Evolutionary conservation across 1,284 basidiomycete species (phyloP), one percentile per base, ranked within the genome.

Genomic region (Porogramme epimiltina): DNA sequence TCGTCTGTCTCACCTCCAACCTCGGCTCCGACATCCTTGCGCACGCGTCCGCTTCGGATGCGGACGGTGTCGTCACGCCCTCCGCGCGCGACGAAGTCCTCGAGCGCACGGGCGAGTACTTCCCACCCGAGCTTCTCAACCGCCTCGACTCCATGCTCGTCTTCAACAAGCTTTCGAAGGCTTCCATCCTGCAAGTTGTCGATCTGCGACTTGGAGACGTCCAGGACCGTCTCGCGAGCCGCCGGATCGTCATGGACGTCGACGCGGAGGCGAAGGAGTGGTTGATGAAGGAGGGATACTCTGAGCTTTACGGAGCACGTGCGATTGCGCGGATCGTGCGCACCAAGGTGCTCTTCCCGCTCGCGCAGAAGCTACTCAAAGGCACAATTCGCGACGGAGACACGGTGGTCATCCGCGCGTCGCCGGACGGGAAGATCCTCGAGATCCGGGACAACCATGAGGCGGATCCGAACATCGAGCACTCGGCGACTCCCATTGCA

Each of bases 111-210:
- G 74, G 82, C 4, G 82, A 84, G 54, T 85, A 87, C 70, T 96
- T 95, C 79, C 87, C 93, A 16, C 95, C 95, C 0, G 95, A 98
- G 70, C 79, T 98, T 1, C 78, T 95, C 51, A 95, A 96, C 68
- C 86, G 93, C 11, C 80, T 96, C 47, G 93, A 96, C 68, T 87
- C 91, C 11, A 88, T 90, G 67, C 75, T 90, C 22, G 89, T 95
- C 15, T 96, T 97, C 77, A 95, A 95, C 76, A 93, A 92, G 63
- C 83, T 95, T 11, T 87, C 90, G 2, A 80, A 79, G 13, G 67
- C 73, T 20, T 85, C 87, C 6, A 91, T 97, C 54, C 72, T 90
- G 15, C 72, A 87, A 47, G 89, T 98, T 31, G 92, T 95, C 26
- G 74, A 76, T 16, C 75, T 96, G 3, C 84, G 93, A 11, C 75